Evolutionary conservation across 352 stramenopile species (phyloP).

Genomic region (Phytophthora idaei): DNA sequence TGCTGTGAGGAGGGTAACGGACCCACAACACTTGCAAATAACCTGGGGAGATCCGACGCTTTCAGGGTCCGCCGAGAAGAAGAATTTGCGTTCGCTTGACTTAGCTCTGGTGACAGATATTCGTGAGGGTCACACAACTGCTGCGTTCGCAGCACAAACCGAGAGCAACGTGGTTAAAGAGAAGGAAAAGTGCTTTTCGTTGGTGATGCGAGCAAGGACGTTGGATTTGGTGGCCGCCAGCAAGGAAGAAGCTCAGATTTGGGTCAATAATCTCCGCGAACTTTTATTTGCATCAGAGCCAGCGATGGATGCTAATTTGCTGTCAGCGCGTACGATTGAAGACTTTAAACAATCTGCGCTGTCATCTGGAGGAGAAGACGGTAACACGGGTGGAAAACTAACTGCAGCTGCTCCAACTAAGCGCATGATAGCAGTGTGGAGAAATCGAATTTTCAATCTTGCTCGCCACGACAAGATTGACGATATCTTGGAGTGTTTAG

Average conservation of each 20-base stretch:
- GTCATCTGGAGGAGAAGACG: constrained; percentile 23
- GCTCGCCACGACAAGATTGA: constrained; percentile 48
- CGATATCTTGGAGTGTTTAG: constrained; percentile 52
- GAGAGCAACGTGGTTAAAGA: constrained; percentile 49
- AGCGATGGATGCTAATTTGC: constrained; percentile 13
- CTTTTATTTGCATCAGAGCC: constrained; percentile 38
- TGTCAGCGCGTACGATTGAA: constrained; percentile 51
- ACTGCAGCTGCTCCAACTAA: constrained; percentile 33
- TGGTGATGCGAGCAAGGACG: constrained; percentile 61
- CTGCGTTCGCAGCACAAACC: constrained; percentile 63
- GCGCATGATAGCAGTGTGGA: constrained; percentile 56
- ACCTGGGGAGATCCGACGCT: constrained; percentile 75
- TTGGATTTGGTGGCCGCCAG: constrained; percentile 79
- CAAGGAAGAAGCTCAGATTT: constrained; percentile 79
- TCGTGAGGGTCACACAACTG: constrained; percentile 58
- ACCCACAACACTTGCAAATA: constrained; percentile 47
- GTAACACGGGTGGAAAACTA: constrained; percentile 7
- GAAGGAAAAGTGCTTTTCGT: constrained; percentile 71
- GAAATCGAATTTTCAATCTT: constrained; percentile 63
- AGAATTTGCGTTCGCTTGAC: constrained; percentile 41
- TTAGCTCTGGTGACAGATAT: constrained; percentile 62
- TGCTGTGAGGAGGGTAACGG: constrained; percentile 30
- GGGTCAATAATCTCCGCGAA: constrained; percentile 52
- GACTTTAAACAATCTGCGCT: constrained; percentile 55
- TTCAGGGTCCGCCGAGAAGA: constrained; percentile 38